Evolutionary conservation across 2,329 filamentous ascomycete genomes (phyloP), one percentile per base, ranked within the genome.

Genomic region (Alternaria angustiovoidea): DNA sequence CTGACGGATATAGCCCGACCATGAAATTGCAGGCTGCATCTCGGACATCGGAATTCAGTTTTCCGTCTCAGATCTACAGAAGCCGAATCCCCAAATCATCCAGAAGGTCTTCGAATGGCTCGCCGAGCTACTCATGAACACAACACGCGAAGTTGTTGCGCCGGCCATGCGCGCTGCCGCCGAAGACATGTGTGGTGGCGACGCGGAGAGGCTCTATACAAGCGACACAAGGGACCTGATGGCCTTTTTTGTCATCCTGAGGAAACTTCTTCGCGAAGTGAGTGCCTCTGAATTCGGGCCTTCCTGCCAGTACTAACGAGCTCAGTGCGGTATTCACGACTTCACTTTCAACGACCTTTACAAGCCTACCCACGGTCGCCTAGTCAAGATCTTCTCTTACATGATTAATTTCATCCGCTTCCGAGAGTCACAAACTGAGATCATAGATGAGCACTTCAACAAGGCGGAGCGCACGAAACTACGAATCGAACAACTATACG

Each of bases 31-130:
- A 69, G 93, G 92, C 77, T 99, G 95, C 80, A 97, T 99, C 82
- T 95, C 91, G 73, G 95, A 98, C 78, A 97, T 98, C 73, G 94
- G 94, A 60, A 94, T 98, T 72, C 89, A 88, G 28, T 97, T 98
- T 79, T 91, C 88, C 36, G 84, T 94, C 18, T 87, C 91, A 62
- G 94, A 99, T 80, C 86, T 99, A 41, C 89, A 94, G 71, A 98
- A 97, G 76, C 95, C 95, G 5, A 97, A 97, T 71, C 91, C 95
- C 3, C 88, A 94, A 62, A 93, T 97, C 74, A 94, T 98, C 54
- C 95, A 99, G 80, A 93, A 95, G 84, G 93, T 99, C 53, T 96
- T 98, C 76, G 95, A 99, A 84, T 96, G 93, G 91, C 95, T 99
- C 70, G 94, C 93, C 60, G 94, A 97, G 75, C 85, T 97, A 18